These are phyloP conservation scores for Cryptococcus sp. DNA, from an alignment of 1,284 basidiomycete species.

Conservation along the genomic window DNA sequence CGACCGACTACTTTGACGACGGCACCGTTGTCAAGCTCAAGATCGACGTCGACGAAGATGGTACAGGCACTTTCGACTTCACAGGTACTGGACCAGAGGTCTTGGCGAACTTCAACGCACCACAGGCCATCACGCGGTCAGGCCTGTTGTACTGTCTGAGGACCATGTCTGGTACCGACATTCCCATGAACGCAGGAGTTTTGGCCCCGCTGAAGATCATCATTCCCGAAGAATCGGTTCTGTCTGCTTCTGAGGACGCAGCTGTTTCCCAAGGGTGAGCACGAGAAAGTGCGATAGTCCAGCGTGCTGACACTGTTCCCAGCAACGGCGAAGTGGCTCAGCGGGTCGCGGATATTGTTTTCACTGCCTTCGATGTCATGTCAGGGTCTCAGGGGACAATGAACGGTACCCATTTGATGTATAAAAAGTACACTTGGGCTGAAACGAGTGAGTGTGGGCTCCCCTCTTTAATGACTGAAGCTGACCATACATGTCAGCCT, in stretches of 20 bases:
- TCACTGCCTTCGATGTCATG: slow-evolving; percentile 87
- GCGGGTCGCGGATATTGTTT: slow-evolving; percentile 89
- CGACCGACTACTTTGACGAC: slow-evolving; percentile 37
- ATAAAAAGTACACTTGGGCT: slow-evolving; percentile 82
- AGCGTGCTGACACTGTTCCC: neutral
- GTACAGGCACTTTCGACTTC: slow-evolving; percentile 87
- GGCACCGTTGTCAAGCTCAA: slow-evolving; percentile 57
- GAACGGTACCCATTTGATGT: slow-evolving; percentile 12
- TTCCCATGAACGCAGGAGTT: slow-evolving; percentile 61
- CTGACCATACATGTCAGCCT: neutral
- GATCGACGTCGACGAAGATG: slow-evolving; percentile 75
- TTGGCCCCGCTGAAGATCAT: slow-evolving; percentile 39
- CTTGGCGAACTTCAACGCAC: slow-evolving; percentile 50
- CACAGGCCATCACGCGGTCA: slow-evolving; percentile 83
- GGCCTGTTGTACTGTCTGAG: slow-evolving; percentile 93
- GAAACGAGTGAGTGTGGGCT: slow-evolving; percentile 60
- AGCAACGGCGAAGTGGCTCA: slow-evolving; percentile 57
- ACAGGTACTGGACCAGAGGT: slow-evolving; percentile 82
- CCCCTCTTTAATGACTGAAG: neutral
- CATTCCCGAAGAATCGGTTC: slow-evolving; percentile 56
- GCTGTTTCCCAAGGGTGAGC: slow-evolving; percentile 94
- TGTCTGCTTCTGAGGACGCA: slow-evolving; percentile 79
- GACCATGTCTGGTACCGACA: slow-evolving; percentile 85
- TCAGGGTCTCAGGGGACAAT: slow-evolving; percentile 84
- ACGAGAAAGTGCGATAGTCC: slow-evolving; percentile 62